These are phyloP conservation scores for Barnettozyma botsteinii DNA, from an alignment of 805 yeast genomes.

Conservation along the genomic window DNA sequence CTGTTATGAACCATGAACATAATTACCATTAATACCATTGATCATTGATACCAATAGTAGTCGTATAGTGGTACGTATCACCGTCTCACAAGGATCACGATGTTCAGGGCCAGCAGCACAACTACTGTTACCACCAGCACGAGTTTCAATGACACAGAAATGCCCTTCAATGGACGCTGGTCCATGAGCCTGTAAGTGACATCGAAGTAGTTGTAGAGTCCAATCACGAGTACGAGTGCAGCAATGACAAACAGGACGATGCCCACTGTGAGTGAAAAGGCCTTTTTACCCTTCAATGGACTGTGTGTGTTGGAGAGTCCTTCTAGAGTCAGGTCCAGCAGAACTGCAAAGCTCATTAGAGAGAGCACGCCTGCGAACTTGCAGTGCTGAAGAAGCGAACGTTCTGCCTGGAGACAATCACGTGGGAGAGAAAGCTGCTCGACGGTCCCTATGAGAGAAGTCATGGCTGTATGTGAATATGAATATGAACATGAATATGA, in stretches of 20 bases:
- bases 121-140: constrained; percentile 1
- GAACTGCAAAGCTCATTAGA: constrained; percentile 17
- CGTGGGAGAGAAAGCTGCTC: constrained; percentile 15
- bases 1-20: no score
- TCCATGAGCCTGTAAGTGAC: constrained; percentile 15
- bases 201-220: constrained; percentile 19
- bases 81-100: background rate
- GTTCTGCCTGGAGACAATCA: constrained; percentile 26
- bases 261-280: constrained; percentile 13
- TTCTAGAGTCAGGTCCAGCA: constrained; percentile 17
- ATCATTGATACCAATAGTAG: no score
- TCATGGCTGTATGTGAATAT: no score
- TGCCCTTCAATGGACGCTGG: constrained; percentile 11
- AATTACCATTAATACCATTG: no score
- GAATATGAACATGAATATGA: no score
- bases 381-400: constrained; percentile 20
- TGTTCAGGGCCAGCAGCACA: constrained; percentile 1
- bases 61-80: background rate
- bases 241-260: constrained; percentile 11
- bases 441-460: background rate
- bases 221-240: constrained; percentile 12
- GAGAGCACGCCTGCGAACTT: constrained; percentile 19
- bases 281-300: background rate
- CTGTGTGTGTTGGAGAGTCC: no score
- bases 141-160: constrained; percentile 13